Percentiles rank a stretch among this genome's conserved stretches.
Conservation (phyloP, 2,329 filamentous ascomycete species). For the Zasmidium angulare region DNA sequence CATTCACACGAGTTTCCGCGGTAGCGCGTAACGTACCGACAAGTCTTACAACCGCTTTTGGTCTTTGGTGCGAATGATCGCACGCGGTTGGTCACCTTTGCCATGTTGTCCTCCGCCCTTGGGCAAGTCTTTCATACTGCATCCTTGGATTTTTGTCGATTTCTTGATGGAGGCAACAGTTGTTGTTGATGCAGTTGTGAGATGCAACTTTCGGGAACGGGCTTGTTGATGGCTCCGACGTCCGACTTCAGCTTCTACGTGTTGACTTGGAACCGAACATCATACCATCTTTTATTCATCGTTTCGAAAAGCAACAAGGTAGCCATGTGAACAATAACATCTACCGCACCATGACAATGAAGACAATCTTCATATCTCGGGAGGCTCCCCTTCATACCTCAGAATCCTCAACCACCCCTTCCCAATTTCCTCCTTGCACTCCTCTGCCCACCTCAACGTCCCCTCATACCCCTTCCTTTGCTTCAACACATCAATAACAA, state of each 20-base stretch:
- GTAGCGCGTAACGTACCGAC: background rate
- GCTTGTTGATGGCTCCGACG: background rate
- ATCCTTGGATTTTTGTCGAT: background rate
- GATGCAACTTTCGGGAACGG: background rate
- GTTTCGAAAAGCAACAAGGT: no score
- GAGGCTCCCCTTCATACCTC: background rate
- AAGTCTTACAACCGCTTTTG: conserved; percentile 7
- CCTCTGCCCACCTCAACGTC: background rate
- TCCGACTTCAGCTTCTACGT: background rate
- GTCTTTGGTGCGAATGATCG: conserved; percentile 8
- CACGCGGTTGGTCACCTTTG: background rate
- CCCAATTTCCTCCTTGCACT: background rate
- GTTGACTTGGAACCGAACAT: no score
- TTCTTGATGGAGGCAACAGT: background rate
- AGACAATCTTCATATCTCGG: no score
- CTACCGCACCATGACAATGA: no score
- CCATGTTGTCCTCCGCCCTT: background rate
- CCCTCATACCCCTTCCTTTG: background rate
- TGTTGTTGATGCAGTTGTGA: background rate
- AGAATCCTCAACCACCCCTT: background rate
- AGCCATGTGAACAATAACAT: no score
- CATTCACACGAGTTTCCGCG: background rate
- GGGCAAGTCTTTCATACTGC: background rate
- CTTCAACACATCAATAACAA: background rate
- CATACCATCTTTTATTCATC: no score